Percentiles rank a stretch among this genome's conserved stretches.
Conservation (phyloP, 106 monocot genomes). For the Agapanthus africanus region DNA sequence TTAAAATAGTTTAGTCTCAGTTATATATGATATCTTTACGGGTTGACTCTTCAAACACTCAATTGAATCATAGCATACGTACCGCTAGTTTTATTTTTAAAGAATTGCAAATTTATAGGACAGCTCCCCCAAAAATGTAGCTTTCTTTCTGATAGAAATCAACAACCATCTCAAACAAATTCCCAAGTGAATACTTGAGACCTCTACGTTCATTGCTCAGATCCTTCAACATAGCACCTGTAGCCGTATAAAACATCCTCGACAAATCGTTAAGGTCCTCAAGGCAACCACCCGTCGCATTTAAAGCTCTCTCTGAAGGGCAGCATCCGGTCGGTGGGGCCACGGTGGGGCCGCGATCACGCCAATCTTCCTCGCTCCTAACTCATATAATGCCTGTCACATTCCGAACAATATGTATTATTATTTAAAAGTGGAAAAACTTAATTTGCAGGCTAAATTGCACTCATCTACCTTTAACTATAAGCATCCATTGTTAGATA, state of each 20-base stretch:
- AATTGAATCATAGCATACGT: too few relatives aligned
- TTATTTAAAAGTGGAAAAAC: too few relatives aligned
- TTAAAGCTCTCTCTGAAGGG: constrained; percentile 29
- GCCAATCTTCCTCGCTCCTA: constrained; percentile 31
- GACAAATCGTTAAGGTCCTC: constrained; percentile 27
- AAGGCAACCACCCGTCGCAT: constrained; percentile 30
- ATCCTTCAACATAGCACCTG: constrained; percentile 13
- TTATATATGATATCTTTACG: too few relatives aligned
- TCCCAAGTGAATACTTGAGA: constrained; percentile 41
- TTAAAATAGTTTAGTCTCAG: too few relatives aligned
- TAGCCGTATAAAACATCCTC: constrained; percentile 20
- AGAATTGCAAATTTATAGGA: too few relatives aligned
- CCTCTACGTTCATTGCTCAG: constrained; percentile 15
- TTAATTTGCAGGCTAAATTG: too few relatives aligned
- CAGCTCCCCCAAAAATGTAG: too few relatives aligned
- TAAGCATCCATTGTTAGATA: too few relatives aligned
- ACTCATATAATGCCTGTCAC: constrained; percentile 14
- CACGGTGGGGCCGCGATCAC: constrained; percentile 23
- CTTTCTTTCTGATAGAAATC: constrained; percentile 23
- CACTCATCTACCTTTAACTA: too few relatives aligned
- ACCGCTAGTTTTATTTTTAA: too few relatives aligned
- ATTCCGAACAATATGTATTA: not conserved
- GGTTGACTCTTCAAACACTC: too few relatives aligned
- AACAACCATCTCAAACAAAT: constrained; percentile 24
- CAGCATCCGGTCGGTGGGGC: constrained; percentile 40